phyloP scores from a whole-genome alignment of 1,139 yeast genomes.

The Petasospora rhodanensis region DNA sequence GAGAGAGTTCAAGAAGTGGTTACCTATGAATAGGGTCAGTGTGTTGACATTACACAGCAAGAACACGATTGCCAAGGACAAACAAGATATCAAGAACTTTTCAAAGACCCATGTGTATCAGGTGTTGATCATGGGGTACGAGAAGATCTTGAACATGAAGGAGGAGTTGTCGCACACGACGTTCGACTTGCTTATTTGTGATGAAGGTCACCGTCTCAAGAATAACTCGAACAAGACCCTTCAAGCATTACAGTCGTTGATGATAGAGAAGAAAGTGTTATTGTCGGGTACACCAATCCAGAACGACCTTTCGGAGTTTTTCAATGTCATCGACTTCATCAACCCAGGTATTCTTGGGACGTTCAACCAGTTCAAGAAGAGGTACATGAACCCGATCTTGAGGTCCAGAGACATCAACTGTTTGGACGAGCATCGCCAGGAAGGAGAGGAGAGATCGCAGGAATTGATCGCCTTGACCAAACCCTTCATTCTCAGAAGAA shows the following conservation, averaged over 20 bases:
- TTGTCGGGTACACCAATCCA: constrained; percentile 95
- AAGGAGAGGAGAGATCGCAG: constrained; percentile 59
- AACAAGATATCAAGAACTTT: constrained; percentile 55
- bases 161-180: constrained; percentile 46
- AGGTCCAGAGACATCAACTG: constrained; percentile 73
- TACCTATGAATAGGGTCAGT: constrained; percentile 50
- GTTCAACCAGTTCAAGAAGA: constrained; percentile 57
- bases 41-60: constrained; percentile 49
- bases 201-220: constrained; percentile 90
- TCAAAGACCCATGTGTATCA: constrained; percentile 71
- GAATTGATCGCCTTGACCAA: constrained; percentile 61
- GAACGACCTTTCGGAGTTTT: constrained; percentile 83
- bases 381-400: constrained; percentile 66
- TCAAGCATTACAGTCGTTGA: constrained; percentile 52
- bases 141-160: constrained; percentile 59
- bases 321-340: constrained; percentile 72
- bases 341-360: constrained; percentile 81
- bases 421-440: constrained; percentile 40
- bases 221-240: constrained; percentile 66
- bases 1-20: constrained; percentile 86
- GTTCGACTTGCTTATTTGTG: constrained; percentile 81
- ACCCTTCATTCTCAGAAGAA: constrained; percentile 70
- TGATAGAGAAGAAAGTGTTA: constrained; percentile 55
- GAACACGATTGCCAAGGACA: constrained; percentile 48
- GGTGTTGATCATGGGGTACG: constrained; percentile 84